Evolutionary conservation across 345 rosid species (phyloP).

Genomic region (Citrus medica): DNA sequence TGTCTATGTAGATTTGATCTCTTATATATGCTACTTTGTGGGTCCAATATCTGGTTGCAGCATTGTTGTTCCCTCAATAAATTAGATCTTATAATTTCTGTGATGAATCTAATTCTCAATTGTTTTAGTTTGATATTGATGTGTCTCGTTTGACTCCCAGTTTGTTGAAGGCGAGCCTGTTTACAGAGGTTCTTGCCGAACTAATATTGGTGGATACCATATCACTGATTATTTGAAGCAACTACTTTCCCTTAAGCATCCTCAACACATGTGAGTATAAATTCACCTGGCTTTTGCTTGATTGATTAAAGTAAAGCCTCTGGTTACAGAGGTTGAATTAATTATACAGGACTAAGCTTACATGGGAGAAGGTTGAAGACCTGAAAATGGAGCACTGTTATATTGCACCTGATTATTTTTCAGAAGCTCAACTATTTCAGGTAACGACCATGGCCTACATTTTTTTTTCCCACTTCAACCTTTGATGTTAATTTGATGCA

Average conservation of each 20-base stretch:
- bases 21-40: neutral
- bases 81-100: neutral
- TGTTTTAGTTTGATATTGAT: neutral
- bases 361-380: constrained; percentile 98
- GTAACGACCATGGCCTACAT: constrained; percentile 30
- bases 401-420: constrained; percentile 67
- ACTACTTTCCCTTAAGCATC: constrained; percentile 88
- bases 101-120: neutral
- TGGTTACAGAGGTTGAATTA: constrained; percentile 11
- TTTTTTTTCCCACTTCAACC: constrained; percentile 4
- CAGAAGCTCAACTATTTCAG: constrained; percentile 74
- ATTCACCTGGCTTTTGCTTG: constrained; percentile 4
- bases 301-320: neutral
- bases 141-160: constrained; percentile 33
- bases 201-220: constrained; percentile 91
- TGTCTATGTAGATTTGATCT: no score
- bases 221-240: constrained; percentile 90
- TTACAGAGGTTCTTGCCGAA: constrained; percentile 75
- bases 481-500: constrained; percentile 3
- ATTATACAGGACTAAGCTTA: constrained; percentile 57
- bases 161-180: constrained; percentile 83
- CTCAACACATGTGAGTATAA: constrained; percentile 74
- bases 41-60: neutral
- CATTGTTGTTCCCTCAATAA: neutral
- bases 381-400: constrained; percentile 94